A percentile compares a stretch with the other conserved stretches of the same genome.
Conservation (phyloP, 2,329 filamentous ascomycete species). For the Neonectria magnoliae region DNA sequence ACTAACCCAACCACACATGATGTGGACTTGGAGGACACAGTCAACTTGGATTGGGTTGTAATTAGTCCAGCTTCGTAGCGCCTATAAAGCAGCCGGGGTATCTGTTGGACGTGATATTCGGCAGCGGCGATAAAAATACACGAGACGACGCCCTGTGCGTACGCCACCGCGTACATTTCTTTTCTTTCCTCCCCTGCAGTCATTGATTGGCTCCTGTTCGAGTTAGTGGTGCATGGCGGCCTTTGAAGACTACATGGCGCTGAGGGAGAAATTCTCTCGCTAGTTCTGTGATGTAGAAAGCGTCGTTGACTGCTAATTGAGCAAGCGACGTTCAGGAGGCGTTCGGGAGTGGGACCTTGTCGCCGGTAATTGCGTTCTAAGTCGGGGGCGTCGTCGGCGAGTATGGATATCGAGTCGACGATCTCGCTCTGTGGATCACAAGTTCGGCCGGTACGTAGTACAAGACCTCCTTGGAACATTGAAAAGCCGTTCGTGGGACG, state of each 20-base stretch:
- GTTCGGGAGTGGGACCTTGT: constrained; percentile 8
- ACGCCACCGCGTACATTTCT: constrained; percentile 11
- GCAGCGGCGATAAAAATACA: constrained; percentile 28
- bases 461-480: neutral
- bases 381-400: constrained; percentile 11
- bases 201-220: constrained; percentile 10
- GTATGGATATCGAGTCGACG: constrained; percentile 12
- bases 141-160: constrained; percentile 19
- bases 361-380: constrained; percentile 2
- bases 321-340: constrained; percentile 2
- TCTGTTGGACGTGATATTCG: constrained; percentile 3
- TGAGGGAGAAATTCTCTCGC: neutral
- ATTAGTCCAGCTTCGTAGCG: neutral
- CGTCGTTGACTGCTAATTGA: constrained; percentile 5
- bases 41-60: neutral
- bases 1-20: neutral
- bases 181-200: constrained; percentile 18
- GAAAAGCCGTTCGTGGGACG: neutral
- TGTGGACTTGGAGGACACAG: neutral
- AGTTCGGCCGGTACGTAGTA: neutral
- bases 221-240: constrained; percentile 9
- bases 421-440: constrained; percentile 11
- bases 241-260: neutral
- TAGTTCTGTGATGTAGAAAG: neutral
- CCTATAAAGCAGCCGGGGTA: constrained; percentile 7